Conservation (phyloP, 1,284 basidiomycete genomes). For the Ustilago tritici region DNA sequence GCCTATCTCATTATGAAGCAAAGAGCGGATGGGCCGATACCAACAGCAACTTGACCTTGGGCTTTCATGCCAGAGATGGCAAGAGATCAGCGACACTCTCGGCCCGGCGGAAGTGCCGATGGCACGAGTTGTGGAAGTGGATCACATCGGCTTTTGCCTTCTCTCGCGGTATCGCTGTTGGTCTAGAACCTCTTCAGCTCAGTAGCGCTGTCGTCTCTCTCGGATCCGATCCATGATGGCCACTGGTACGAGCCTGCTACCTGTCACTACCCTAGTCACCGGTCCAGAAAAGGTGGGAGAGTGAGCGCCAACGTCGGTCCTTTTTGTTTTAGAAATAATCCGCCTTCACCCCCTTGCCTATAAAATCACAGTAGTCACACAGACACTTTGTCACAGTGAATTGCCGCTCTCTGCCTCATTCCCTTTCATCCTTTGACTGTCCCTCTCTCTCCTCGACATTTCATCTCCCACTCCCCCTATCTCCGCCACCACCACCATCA, state of each 20-base stretch:
- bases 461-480: neutral
- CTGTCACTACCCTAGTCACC: too few species aligned
- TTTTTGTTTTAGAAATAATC: too few species aligned
- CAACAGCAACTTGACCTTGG: neutral
- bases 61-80: neutral
- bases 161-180: neutral
- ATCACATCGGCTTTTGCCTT: neutral
- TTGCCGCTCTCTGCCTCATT: too few species aligned
- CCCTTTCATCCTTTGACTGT: too few species aligned
- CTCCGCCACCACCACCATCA: neutral
- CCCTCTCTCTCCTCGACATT: neutral
- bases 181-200: neutral
- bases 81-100: neutral
- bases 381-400: too few species aligned
- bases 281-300: too few species aligned
- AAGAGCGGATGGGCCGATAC: neutral
- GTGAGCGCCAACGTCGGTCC: too few species aligned
- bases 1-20: neutral
- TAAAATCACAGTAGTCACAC: too few species aligned
- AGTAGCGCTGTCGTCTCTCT: too few species aligned
- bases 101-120: slow-evolving; percentile 1
- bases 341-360: too few species aligned
- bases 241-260: too few species aligned
- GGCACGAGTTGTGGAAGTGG: neutral
- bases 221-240: too few species aligned